A percentile compares a stretch with the other conserved stretches of the same genome.
Conservation (phyloP, 2,329 filamentous ascomycete species). For the Alternaria ethzedia region DNA sequence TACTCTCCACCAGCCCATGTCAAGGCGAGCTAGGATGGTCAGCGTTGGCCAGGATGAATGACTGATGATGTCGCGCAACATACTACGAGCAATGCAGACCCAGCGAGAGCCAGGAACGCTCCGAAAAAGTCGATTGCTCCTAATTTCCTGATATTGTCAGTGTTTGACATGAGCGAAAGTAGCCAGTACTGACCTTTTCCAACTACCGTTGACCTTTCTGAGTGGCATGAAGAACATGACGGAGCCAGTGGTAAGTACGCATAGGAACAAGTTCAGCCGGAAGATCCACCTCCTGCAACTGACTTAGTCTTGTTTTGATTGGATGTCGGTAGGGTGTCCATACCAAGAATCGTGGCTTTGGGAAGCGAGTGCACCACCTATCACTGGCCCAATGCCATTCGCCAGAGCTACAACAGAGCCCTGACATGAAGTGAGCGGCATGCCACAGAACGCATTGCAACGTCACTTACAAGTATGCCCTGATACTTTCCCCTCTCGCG, state of each 20-base stretch:
- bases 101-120: constrained; percentile 59
- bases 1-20: constrained; percentile 66
- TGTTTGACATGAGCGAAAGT: neutral
- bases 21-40: constrained; percentile 44
- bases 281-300: constrained; percentile 27
- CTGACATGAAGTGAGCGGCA: constrained; percentile 20
- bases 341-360: constrained; percentile 25
- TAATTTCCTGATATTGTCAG: constrained; percentile 22
- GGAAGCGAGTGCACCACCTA: constrained; percentile 35
- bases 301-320: neutral
- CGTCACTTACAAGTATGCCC: constrained; percentile 33
- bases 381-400: constrained; percentile 34
- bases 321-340: neutral
- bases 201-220: constrained; percentile 55
- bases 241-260: constrained; percentile 22
- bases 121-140: constrained; percentile 65
- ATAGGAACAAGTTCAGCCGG: constrained; percentile 46
- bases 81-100: constrained; percentile 64
- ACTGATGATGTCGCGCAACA: neutral
- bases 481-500: constrained; percentile 50
- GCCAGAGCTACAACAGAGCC: constrained; percentile 42
- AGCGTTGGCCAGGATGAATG: neutral
- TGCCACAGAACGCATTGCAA: neutral
- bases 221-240: constrained; percentile 46
- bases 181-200: constrained; percentile 52